Percentiles rank a stretch among this genome's conserved stretches.
These are phyloP conservation scores for Penicillium sp. DNA, from an alignment of 2,329 filamentous ascomycete species.

Conservation along the genomic window DNA sequence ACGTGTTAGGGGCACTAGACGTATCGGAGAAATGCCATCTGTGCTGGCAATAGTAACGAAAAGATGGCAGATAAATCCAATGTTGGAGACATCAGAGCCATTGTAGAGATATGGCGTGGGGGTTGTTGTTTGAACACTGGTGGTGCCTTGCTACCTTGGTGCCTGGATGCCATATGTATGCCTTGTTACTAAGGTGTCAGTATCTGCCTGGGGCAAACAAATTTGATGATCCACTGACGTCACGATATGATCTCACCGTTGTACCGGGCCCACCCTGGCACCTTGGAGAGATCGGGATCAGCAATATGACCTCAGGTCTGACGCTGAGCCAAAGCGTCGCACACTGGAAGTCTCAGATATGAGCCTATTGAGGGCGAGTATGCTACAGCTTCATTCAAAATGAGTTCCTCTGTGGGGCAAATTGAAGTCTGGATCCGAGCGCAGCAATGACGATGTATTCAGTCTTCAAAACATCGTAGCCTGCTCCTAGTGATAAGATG, in stretches of 20 bases:
- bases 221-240: not conserved
- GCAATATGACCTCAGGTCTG: constrained; percentile 5
- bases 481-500: too few species aligned
- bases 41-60: too few species aligned
- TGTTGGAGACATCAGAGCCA: too few species aligned
- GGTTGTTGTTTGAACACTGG: too few species aligned
- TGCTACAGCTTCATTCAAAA: not conserved
- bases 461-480: not conserved
- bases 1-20: too few species aligned
- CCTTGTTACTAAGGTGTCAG: not conserved
- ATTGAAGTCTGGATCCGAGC: not conserved
- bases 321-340: not conserved
- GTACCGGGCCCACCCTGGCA: not conserved
- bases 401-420: not conserved
- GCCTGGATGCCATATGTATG: not conserved
- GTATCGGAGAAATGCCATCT: too few species aligned
- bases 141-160: too few species aligned
- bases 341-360: not conserved
- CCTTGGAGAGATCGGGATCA: not conserved
- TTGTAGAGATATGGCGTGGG: too few species aligned
- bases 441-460: constrained; percentile 3
- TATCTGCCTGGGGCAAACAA: not conserved
- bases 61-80: too few species aligned
- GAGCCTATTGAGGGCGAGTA: not conserved
- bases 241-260: not conserved